phyloP scores from a whole-genome alignment of 208 protist species.

The Leishmania braziliensis region DNA sequence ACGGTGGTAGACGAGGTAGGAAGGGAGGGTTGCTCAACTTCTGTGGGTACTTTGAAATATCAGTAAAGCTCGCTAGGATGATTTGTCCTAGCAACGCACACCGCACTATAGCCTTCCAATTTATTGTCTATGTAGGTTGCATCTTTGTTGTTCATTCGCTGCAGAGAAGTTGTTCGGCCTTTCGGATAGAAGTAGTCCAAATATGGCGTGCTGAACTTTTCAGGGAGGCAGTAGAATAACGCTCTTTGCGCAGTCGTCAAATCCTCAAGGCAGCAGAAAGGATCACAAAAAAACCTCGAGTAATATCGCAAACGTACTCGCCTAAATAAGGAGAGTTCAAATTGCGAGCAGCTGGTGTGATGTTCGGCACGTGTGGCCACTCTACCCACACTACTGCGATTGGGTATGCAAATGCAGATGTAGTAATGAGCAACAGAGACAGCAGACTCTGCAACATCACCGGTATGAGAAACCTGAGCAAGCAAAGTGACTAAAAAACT shows the following conservation, averaged over 20 bases:
- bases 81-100: conserved; percentile 73
- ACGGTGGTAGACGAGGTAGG: neutral
- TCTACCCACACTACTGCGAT: conserved; percentile 36
- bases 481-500: neutral
- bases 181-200: conserved; percentile 61
- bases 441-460: conserved; percentile 6
- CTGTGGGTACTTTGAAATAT: conserved; percentile 71
- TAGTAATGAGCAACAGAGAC: neutral
- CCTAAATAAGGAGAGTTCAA: conserved; percentile 79
- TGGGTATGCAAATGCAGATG: conserved; percentile 32
- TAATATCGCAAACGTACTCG: conserved; percentile 76
- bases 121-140: conserved; percentile 46
- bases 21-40: conserved; percentile 34
- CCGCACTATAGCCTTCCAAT: conserved; percentile 31
- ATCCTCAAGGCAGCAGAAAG: conserved; percentile 78
- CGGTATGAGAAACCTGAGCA: neutral
- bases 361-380: conserved; percentile 46
- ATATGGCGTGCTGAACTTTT: conserved; percentile 49
- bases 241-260: conserved; percentile 28
- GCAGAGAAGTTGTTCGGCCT: conserved; percentile 37
- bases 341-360: conserved; percentile 37
- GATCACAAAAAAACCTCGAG: conserved; percentile 66
- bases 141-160: conserved; percentile 47
- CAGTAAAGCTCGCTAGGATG: conserved; percentile 55
- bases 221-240: conserved; percentile 63